phyloP scores from a whole-genome alignment of 73 alveolate species.

The Tetrahymena thermophila region DNA sequence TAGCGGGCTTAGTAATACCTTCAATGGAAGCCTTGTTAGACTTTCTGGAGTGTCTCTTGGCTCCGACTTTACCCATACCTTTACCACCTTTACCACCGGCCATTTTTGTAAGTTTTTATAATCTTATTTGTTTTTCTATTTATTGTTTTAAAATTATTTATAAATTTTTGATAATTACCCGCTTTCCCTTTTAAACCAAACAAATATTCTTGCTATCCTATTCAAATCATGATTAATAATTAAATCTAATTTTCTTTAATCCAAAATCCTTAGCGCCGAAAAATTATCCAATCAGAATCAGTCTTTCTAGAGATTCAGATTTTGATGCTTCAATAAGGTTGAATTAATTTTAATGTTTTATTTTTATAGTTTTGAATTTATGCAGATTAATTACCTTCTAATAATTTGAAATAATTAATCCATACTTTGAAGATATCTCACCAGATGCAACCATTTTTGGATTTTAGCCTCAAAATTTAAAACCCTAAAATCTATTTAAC shows the following conservation, averaged over 20 bases:
- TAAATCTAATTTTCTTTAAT: not conserved
- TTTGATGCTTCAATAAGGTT: not conserved
- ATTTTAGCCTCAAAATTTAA: not conserved
- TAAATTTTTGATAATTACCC: not conserved
- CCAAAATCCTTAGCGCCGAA: not conserved
- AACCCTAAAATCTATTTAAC: not conserved
- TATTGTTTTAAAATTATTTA: not conserved
- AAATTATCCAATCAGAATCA: not conserved
- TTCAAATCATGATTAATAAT: not conserved
- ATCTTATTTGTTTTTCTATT: not conserved
- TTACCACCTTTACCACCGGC: constrained; percentile 55
- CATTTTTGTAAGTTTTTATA: constrained; percentile 22
- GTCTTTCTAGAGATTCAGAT: not conserved
- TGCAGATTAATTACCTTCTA: not conserved
- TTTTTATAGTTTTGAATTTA: not conserved
- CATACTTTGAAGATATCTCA: not conserved
- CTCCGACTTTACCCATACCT: constrained; percentile 61
- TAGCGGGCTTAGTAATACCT: constrained; percentile 84
- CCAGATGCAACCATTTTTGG: not conserved
- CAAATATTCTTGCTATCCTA: not conserved
- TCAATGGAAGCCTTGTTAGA: constrained; percentile 59
- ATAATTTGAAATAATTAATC: not conserved
- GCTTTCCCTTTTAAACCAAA: not conserved
- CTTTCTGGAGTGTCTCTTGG: constrained; percentile 59
- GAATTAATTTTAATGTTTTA: not conserved